Percentiles rank a stretch among this genome's conserved stretches.
Conservation (phyloP, 2,329 filamentous ascomycete species). For the Phialocephala sp. region DNA sequence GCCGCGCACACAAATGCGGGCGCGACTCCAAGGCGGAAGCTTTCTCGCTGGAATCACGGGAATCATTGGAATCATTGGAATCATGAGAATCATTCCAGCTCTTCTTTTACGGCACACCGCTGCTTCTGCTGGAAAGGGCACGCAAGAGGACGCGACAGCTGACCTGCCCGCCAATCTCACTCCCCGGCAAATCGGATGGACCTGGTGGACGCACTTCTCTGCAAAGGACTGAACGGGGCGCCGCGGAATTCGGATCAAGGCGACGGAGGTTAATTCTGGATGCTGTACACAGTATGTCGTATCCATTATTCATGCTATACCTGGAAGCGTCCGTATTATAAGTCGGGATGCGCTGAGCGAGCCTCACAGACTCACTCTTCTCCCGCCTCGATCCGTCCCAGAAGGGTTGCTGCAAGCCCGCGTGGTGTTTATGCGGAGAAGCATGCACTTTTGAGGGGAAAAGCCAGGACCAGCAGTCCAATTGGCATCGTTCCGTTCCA, state of each 20-base stretch:
- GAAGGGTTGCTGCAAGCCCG: slow-evolving; percentile 1
- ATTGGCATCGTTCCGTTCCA: neutral
- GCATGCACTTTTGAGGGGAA: slow-evolving; percentile 10
- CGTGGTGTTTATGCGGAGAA: slow-evolving; percentile 2
- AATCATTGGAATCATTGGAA: no score
- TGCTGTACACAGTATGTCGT: neutral
- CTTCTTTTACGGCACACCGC: slow-evolving; percentile 22
- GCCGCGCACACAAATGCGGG: no score
- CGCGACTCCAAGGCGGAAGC: no score
- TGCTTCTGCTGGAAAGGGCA: neutral
- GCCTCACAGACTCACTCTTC: neutral
- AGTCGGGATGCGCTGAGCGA: neutral
- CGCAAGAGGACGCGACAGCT: slow-evolving; percentile 10
- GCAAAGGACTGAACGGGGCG: slow-evolving; percentile 4
- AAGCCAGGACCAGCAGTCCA: neutral
- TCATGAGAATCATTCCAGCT: neutral
- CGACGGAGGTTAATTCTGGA: neutral
- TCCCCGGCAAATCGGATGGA: slow-evolving; percentile 16
- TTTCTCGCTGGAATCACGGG: no score
- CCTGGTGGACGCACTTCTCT: slow-evolving; percentile 2
- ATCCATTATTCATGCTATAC: slow-evolving; percentile 12
- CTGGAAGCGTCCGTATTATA: neutral
- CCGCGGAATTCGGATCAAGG: slow-evolving; percentile 10
- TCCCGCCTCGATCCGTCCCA: slow-evolving; percentile 10
- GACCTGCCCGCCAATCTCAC: slow-evolving; percentile 11